These are phyloP conservation scores for Akanthomyces lecanii DNA, from an alignment of 2,329 filamentous ascomycete species.

Conservation along the genomic window DNA sequence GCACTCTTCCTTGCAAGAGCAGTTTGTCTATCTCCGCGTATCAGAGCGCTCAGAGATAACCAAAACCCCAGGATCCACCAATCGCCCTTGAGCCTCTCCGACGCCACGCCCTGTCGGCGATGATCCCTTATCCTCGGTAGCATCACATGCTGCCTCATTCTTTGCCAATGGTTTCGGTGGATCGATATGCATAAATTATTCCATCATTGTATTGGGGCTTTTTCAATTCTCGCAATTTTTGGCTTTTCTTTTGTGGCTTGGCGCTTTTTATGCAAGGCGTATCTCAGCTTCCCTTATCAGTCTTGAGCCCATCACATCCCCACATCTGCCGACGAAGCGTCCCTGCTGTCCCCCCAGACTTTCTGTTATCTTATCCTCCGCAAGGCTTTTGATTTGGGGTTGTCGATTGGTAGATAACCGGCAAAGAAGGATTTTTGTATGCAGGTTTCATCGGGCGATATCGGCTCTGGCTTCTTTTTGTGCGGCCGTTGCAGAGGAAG, in stretches of 20 bases:
- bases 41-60: slow-evolving; percentile 15
- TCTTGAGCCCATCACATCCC: not conserved
- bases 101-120: not conserved
- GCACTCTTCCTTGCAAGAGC: too few relatives aligned
- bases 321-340: slow-evolving; percentile 6
- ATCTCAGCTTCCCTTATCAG: slow-evolving; percentile 3
- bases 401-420: slow-evolving; percentile 6
- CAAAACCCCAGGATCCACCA: slow-evolving; percentile 12
- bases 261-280: not conserved
- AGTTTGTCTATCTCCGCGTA: not conserved
- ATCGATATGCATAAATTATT: not conserved
- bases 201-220: not conserved
- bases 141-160: slow-evolving; percentile 2
- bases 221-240: not conserved
- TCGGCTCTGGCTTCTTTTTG: not conserved
- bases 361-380: slow-evolving; percentile 11
- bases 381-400: not conserved
- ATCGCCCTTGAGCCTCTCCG: not conserved
- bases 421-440: too few relatives aligned
- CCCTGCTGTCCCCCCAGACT: not conserved
- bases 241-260: not conserved
- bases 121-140: not conserved
- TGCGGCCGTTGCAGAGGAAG: not conserved
- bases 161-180: not conserved
- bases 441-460: not conserved